phyloP scores from a whole-genome alignment of 306 rosid genomes.

The Glycyrrhiza uralensis region DNA sequence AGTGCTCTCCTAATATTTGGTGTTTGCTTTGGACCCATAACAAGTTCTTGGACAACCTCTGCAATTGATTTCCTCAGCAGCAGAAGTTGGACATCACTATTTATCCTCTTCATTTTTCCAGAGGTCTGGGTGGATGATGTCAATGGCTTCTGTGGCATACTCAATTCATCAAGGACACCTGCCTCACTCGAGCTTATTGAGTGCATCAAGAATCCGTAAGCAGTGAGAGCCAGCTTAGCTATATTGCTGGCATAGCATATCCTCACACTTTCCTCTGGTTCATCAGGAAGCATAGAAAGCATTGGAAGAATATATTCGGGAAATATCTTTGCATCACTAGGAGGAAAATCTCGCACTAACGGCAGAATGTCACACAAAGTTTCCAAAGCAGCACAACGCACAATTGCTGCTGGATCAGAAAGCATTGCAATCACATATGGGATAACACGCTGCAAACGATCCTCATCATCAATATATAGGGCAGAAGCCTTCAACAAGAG shows the following conservation, averaged over 20 bases:
- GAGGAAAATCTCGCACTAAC: constrained; percentile 89
- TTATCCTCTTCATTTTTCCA: constrained; percentile 62
- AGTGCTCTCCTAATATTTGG: constrained; percentile 97
- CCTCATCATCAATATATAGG: constrained; percentile 85
- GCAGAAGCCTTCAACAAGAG: constrained; percentile 90
- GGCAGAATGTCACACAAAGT: constrained; percentile 91
- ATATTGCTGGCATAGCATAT: constrained; percentile 95
- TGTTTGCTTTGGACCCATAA: constrained; percentile 99
- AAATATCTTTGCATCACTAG: constrained; percentile 96
- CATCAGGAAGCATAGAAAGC: constrained; percentile 99
- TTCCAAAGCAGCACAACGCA: constrained; percentile 94
- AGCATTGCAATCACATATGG: constrained; percentile 96
- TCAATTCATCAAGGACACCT: constrained; percentile 89
- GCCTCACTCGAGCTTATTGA: constrained; percentile 94
- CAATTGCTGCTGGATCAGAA: constrained; percentile 89
- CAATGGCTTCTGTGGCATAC: constrained; percentile 49
- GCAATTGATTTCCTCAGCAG: constrained; percentile 92
- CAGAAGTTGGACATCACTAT: constrained; percentile 66
- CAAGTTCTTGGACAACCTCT: constrained; percentile 97
- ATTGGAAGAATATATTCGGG: constrained; percentile 95
- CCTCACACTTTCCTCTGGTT: constrained; percentile 97
- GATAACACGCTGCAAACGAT: constrained; percentile 88
- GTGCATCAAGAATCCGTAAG: constrained; percentile 87
- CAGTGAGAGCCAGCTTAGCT: constrained; percentile 88
- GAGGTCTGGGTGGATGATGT: constrained; percentile 54